Conservation (phyloP, 2,329 filamentous ascomycete species). For the Cytospora paraplurivora region DNA sequence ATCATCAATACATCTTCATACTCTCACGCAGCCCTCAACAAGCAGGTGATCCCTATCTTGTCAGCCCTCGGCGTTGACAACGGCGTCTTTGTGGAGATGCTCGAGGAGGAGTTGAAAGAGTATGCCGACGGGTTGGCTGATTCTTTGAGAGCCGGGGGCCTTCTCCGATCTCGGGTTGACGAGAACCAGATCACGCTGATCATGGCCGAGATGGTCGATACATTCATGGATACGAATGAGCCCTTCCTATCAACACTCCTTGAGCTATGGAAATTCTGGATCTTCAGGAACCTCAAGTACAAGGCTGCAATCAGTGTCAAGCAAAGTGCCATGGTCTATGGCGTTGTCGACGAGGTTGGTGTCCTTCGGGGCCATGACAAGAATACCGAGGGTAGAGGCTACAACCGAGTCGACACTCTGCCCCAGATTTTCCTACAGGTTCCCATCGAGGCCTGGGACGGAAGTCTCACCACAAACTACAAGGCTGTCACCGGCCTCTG, state of each 20-base stretch:
- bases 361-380: slow-evolving; percentile 71
- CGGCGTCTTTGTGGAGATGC: slow-evolving; percentile 65
- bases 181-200: slow-evolving; percentile 77
- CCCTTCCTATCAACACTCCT: slow-evolving; percentile 82
- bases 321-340: slow-evolving; percentile 83
- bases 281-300: slow-evolving; percentile 86
- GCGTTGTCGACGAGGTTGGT: slow-evolving; percentile 82
- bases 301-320: slow-evolving; percentile 85
- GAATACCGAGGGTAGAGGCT: slow-evolving; percentile 41
- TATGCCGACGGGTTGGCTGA: slow-evolving; percentile 72
- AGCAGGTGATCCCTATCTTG: slow-evolving; percentile 87
- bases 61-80: slow-evolving; percentile 74
- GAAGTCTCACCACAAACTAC: slow-evolving; percentile 56
- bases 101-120: slow-evolving; percentile 66
- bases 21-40: slow-evolving; percentile 79
- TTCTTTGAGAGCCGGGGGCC: slow-evolving; percentile 61
- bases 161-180: slow-evolving; percentile 78
- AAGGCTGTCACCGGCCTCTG: slow-evolving; percentile 75
- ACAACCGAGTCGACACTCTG: slow-evolving; percentile 46
- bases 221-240: slow-evolving; percentile 74
- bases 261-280: slow-evolving; percentile 85
- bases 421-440: slow-evolving; percentile 92
- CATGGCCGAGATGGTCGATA: slow-evolving; percentile 74
- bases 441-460: slow-evolving; percentile 46
- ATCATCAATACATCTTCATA: slow-evolving; percentile 81